phyloP scores from a whole-genome alignment of 108 stramenopile genomes.

The Skeletonema grethae region DNA sequence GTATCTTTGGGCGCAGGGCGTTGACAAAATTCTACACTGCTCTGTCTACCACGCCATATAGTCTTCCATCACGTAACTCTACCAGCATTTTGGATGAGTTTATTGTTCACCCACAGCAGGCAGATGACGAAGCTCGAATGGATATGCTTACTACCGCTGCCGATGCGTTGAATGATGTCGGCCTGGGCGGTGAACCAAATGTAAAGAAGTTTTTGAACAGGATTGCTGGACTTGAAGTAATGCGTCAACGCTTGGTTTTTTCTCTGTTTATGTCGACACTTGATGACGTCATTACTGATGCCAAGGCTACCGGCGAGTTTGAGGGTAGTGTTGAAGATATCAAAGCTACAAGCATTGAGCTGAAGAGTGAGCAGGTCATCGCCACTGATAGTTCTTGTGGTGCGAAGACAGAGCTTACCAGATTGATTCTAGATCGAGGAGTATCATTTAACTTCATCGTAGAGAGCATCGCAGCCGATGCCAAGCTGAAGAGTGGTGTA shows the following conservation, averaged over 20 bases:
- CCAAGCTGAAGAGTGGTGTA: neutral
- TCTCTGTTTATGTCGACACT: constrained; percentile 60
- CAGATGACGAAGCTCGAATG: constrained; percentile 16
- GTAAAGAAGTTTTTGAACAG: constrained; percentile 64
- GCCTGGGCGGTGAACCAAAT: constrained; percentile 40
- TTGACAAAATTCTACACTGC: constrained; percentile 36
- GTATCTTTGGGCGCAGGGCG: constrained; percentile 45
- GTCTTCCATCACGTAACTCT: constrained; percentile 28
- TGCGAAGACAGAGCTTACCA: constrained; percentile 54
- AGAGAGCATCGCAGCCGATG: constrained; percentile 6
- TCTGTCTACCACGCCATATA: constrained; percentile 18
- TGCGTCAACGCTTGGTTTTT: constrained; percentile 58
- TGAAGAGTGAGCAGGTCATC: constrained; percentile 37
- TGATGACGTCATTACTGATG: constrained; percentile 53
- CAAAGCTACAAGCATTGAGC: constrained; percentile 48
- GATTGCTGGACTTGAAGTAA: constrained; percentile 59
- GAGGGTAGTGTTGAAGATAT: constrained; percentile 74
- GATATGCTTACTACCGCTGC: constrained; percentile 21
- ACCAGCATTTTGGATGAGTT: constrained; percentile 49
- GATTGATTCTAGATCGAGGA: constrained; percentile 58
- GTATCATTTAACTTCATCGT: constrained; percentile 35
- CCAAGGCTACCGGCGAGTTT: constrained; percentile 66
- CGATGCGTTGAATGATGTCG: constrained; percentile 41
- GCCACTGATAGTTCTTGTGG: constrained; percentile 55
- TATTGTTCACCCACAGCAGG: constrained; percentile 4